Base-by-base conservation (phyloP, 495 filamentous ascomycete genomes). In the Penicillium taxi region DNA sequence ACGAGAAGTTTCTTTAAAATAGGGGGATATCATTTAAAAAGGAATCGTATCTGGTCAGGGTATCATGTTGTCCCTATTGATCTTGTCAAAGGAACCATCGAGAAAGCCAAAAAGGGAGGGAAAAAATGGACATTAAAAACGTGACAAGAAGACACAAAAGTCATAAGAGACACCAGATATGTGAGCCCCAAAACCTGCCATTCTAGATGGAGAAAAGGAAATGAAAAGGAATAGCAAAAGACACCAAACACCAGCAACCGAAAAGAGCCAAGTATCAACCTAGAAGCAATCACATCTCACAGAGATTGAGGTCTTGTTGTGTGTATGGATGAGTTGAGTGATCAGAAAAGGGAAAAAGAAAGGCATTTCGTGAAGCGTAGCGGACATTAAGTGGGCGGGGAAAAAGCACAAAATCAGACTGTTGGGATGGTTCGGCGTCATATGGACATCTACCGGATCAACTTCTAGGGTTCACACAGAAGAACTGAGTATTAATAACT, bases 21-120 rank as follows among this genome's bases (percentile, higher is more conserved):
- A 24, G 14, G 25, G 11, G 9, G 8, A 35, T 48, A 24, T 48
- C 14, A 42, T 48, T 45, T 15, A 39, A 35, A 41, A 31, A 35
- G 20, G 42, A 39, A 34, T 45, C 36, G 43, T 48, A 52, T 55
- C 39, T 32, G 52, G 45, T 48, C 42, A 55, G 52, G 52, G 52
- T 55, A 55, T 55, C 52, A 50, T 47, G 34, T 45, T 40, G 32
- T 49, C 44, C 42, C 43, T 34, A 14, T 24, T 44, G 45, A 39
- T 39, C 37, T 28, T 18, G 28, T 35, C 25, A 9, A 9, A 26
- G 29, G 30, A 34, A 21, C 26, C 34, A 8, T 41, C n/a, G 21
- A n/a, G n/a, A n/a, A n/a, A 16, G 22, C 11, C 22, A 37, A n/a
- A 26, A 28, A 26, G 23, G 11, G 14, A 37, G 14, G n/a, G 5